A percentile compares a stretch with the other conserved stretches of the same genome.
Conservation (phyloP, 768 basidiomycete species). For the Tricholoma furcatifolium region DNA sequence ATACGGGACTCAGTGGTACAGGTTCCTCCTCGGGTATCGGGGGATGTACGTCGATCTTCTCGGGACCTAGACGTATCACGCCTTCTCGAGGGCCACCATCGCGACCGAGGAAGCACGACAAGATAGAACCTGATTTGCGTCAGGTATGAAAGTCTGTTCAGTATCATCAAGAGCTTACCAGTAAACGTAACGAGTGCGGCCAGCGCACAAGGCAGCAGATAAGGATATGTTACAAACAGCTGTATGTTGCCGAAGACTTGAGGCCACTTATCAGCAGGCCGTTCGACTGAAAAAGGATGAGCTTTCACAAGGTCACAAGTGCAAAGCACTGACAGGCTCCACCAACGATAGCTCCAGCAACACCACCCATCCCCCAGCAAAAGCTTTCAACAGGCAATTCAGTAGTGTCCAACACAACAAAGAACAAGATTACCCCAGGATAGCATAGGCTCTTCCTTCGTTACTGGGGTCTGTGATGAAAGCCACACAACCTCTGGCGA, state of each 20-base stretch:
- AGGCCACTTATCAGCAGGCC: constrained; percentile 87
- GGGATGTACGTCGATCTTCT: constrained; percentile 57
- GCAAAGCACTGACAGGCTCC: constrained; percentile 64
- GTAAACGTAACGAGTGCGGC: constrained; percentile 75
- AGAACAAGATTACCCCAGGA: constrained; percentile 61
- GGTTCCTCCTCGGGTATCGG: constrained; percentile 71
- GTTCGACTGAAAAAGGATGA: constrained; percentile 57
- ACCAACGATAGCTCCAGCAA: constrained; percentile 83
- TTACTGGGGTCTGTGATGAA: constrained; percentile 90
- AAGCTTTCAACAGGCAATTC: constrained; percentile 48
- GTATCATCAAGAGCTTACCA: constrained; percentile 41
- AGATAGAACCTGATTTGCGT: constrained; percentile 62
- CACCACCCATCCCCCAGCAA: constrained; percentile 97
- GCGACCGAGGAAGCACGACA: constrained; percentile 84
- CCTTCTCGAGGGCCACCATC: constrained; percentile 91
- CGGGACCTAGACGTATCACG: constrained; percentile 76
- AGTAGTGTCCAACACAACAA: neutral
- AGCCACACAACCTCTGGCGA: constrained; percentile 85
- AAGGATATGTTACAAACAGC: constrained; percentile 81
- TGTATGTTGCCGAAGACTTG: constrained; percentile 59
- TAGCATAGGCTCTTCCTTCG: constrained; percentile 92
- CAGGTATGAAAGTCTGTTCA: constrained; percentile 4
- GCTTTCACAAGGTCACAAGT: neutral
- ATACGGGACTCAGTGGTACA: constrained; percentile 41
- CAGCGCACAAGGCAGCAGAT: constrained; percentile 82